phyloP scores from a whole-genome alignment of 768 basidiomycete species.

The Xerocomellus intermedius region DNA sequence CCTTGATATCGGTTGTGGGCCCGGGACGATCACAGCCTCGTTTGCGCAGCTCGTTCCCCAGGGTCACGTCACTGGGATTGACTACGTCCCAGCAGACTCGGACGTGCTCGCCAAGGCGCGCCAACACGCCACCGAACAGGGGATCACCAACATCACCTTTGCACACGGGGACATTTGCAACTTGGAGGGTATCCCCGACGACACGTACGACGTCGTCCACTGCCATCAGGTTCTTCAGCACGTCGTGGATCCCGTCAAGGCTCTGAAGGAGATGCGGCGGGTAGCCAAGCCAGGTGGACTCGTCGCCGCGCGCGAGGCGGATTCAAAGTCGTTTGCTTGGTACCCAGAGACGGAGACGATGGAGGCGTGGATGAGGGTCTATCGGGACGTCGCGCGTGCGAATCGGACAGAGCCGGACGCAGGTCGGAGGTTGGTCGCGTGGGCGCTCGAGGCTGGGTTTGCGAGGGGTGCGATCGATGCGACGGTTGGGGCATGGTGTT shows the following conservation, averaged over 20 bases:
- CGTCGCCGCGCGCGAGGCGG: constrained; percentile 44
- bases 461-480: constrained; percentile 25
- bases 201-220: constrained; percentile 48
- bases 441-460: constrained; percentile 40
- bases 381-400: constrained; percentile 21
- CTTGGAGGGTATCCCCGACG: constrained; percentile 37
- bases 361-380: constrained; percentile 23
- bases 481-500: constrained; percentile 38
- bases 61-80: constrained; percentile 46
- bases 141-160: constrained; percentile 40
- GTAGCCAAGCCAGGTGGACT: constrained; percentile 47
- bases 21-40: constrained; percentile 48
- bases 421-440: constrained; percentile 37
- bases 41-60: constrained; percentile 40
- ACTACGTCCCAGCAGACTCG: constrained; percentile 25
- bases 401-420: constrained; percentile 41
- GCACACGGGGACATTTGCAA: constrained; percentile 36
- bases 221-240: constrained; percentile 52
- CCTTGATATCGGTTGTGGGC: constrained; percentile 54
- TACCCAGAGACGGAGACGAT: constrained; percentile 36
- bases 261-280: constrained; percentile 46
- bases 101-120: constrained; percentile 38
- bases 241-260: constrained; percentile 39
- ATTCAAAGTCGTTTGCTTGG: constrained; percentile 35
- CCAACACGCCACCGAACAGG: constrained; percentile 25